Evolutionary conservation across 768 basidiomycete genomes (phyloP).

Genomic region (Calvatia gigantea): DNA sequence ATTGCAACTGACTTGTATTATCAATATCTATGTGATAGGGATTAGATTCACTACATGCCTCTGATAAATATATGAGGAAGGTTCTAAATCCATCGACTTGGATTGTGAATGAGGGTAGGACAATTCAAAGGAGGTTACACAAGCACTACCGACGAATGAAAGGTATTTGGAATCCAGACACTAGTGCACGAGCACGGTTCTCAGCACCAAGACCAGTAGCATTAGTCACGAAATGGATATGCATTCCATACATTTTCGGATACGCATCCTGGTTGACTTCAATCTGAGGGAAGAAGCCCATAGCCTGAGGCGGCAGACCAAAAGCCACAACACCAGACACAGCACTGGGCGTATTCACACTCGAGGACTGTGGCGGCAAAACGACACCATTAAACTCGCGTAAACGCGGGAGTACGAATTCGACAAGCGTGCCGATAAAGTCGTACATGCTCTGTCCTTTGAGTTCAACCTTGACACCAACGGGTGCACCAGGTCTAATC

Average conservation of each 20-base stretch:
- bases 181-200: slow-evolving; percentile 78
- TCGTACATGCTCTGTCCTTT: slow-evolving; percentile 93
- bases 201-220: slow-evolving; percentile 87
- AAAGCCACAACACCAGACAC: slow-evolving; percentile 88
- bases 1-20: slow-evolving; percentile 1
- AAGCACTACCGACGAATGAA: slow-evolving; percentile 50
- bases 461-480: slow-evolving; percentile 88
- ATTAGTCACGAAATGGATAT: slow-evolving; percentile 91
- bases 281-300: slow-evolving; percentile 93
- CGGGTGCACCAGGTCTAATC: slow-evolving; percentile 78
- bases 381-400: slow-evolving; percentile 86
- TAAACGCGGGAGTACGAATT: slow-evolving; percentile 93
- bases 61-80: slow-evolving; percentile 2
- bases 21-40: slow-evolving; percentile 6
- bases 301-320: slow-evolving; percentile 78
- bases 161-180: slow-evolving; percentile 92
- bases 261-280: slow-evolving; percentile 93
- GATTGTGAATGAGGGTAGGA: neutral
- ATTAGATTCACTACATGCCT: slow-evolving; percentile 1
- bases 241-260: slow-evolving; percentile 83
- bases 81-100: neutral
- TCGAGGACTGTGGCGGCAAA: slow-evolving; percentile 72
- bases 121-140: slow-evolving; percentile 11
- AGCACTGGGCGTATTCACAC: slow-evolving; percentile 66
- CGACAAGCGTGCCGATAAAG: slow-evolving; percentile 82